Percentiles rank a stretch among this genome's conserved stretches.
phyloP scores from a whole-genome alignment of 257 asterid genomes.

The Schizonepeta tenuifolia region DNA sequence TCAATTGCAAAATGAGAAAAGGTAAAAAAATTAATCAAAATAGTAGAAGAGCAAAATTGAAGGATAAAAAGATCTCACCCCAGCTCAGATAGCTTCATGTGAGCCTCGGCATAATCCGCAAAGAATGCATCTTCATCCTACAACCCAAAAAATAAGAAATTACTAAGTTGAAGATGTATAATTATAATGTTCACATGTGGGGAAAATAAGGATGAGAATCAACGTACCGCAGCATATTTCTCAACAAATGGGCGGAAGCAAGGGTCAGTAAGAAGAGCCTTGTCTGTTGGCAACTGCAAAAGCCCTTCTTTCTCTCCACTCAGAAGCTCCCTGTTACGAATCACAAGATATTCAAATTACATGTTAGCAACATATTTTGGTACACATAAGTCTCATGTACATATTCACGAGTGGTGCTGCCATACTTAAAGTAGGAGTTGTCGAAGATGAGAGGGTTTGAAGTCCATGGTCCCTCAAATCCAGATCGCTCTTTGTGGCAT shows the following conservation, averaged over 20 bases:
- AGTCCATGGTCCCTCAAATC: conserved; percentile 97
- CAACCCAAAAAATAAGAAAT: background rate
- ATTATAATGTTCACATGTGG: background rate
- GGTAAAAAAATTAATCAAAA: background rate
- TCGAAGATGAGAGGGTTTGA: conserved; percentile 79
- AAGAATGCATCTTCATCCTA: conserved; percentile 95
- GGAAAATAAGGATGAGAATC: background rate
- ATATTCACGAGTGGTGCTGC: background rate
- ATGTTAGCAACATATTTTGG: background rate
- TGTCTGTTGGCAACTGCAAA: conserved; percentile 76
- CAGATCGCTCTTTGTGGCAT: conserved; percentile 95
- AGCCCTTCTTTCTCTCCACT: conserved; percentile 78
- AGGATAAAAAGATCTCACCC: conserved; percentile 51
- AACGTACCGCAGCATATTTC: conserved; percentile 73
- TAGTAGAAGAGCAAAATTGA: background rate
- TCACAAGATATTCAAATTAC: background rate
- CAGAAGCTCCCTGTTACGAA: conserved; percentile 63
- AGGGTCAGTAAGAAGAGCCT: conserved; percentile 66
- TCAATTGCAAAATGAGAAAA: background rate
- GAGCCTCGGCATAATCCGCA: conserved; percentile 76
- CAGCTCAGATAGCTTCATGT: conserved; percentile 81
- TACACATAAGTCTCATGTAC: background rate
- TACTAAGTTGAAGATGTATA: background rate
- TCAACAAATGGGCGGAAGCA: conserved; percentile 75
- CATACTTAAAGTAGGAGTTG: conserved; percentile 80